phyloP scores from a whole-genome alignment of 768 basidiomycete genomes.

The Termitomyces sp. region DNA sequence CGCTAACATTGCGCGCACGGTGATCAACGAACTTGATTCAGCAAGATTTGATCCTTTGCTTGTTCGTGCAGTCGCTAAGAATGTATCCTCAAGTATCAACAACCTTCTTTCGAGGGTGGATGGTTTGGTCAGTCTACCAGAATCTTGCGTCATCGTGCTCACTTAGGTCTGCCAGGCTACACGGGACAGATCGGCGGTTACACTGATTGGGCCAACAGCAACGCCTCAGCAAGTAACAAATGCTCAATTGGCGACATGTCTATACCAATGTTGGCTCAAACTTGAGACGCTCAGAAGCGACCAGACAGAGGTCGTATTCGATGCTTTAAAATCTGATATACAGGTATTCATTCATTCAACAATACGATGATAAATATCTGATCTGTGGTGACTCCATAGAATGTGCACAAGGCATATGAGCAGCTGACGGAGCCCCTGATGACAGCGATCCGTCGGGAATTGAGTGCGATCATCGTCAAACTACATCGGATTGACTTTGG shows the following conservation, averaged over 20 bases:
- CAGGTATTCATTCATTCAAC: constrained; percentile 34
- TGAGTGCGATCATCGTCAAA: constrained; percentile 70
- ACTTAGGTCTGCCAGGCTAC: constrained; percentile 43
- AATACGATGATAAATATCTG: constrained; percentile 1
- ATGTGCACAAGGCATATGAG: constrained; percentile 44
- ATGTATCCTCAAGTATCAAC: constrained; percentile 64
- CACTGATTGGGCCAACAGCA: constrained; percentile 68
- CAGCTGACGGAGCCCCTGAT: constrained; percentile 57
- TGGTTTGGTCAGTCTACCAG: constrained; percentile 48
- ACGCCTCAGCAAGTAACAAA: constrained; percentile 78
- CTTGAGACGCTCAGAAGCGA: constrained; percentile 64
- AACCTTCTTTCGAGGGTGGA: constrained; percentile 60
- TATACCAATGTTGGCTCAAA: constrained; percentile 72
- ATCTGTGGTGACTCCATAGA: constrained; percentile 28
- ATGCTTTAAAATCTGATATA: constrained; percentile 49
- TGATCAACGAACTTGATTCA: constrained; percentile 90
- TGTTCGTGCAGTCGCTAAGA: constrained; percentile 72
- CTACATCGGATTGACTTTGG: constrained; percentile 84
- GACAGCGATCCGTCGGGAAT: constrained; percentile 70
- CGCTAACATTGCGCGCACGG: constrained; percentile 62
- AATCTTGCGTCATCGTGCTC: not conserved
- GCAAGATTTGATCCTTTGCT: constrained; percentile 91
- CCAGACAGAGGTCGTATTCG: constrained; percentile 53
- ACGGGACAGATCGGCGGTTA: constrained; percentile 73
- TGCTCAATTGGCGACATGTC: constrained; percentile 67